Percentiles rank a stretch among this genome's conserved stretches.
Evolutionary conservation across 306 rosid genomes (phyloP).

Genomic region (Begonia loranthoides): DNA sequence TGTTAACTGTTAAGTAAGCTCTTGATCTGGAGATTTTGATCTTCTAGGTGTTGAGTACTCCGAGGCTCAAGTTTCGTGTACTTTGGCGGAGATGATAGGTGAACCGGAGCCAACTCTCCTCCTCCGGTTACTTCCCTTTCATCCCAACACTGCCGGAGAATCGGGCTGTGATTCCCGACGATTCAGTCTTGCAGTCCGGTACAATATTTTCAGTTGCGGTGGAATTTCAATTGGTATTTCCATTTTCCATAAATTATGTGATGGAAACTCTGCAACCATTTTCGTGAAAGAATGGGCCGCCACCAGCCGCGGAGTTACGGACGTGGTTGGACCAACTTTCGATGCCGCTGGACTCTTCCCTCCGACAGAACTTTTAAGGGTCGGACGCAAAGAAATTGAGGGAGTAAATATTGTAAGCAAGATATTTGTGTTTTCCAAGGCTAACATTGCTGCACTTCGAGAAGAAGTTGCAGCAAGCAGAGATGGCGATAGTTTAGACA

Average conservation of each 20-base stretch:
- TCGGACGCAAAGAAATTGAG: not conserved
- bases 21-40: no score
- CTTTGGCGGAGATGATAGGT: not conserved
- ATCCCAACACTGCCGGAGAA: not conserved
- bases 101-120: constrained; percentile 1
- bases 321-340: not conserved
- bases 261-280: constrained; percentile 1
- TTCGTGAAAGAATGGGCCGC: constrained; percentile 10
- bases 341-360: constrained; percentile 18
- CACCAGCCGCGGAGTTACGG: not conserved
- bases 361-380: not conserved
- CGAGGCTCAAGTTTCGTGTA: constrained; percentile 9
- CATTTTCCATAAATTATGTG: constrained; percentile 13
- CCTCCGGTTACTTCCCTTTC: constrained; percentile 2
- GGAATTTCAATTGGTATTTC: constrained; percentile 3
- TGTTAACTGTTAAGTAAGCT: not conserved
- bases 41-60: constrained; percentile 2
- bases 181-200: constrained; percentile 1
- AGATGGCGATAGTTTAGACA: not conserved
- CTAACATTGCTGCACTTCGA: constrained; percentile 1
- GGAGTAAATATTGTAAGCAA: constrained; percentile 4
- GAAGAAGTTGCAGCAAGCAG: constrained; percentile 5
- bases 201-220: constrained; percentile 8
- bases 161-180: not conserved
- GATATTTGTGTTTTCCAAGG: constrained; percentile 14